Base-by-base conservation (phyloP, 2,329 filamentous ascomycete species). In the Plectosphaerella plurivora region DNA sequence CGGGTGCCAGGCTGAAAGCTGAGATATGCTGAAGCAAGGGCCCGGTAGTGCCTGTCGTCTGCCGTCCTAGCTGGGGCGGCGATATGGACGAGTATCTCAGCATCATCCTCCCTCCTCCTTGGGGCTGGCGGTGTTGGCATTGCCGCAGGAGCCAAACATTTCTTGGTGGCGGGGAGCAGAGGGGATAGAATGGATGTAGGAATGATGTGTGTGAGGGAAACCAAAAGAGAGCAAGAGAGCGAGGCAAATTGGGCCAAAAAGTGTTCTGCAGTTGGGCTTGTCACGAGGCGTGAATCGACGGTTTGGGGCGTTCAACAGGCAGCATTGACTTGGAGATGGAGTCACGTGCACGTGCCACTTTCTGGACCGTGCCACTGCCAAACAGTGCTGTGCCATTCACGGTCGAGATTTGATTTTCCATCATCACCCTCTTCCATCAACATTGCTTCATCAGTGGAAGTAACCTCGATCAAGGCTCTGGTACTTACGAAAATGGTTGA, bases 51-150 rank as follows among this genome's bases (percentile, higher is more conserved):
- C 16, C 60, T 64, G 64, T 84, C 80, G 57, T 82, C 76, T 11
- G 61, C 58, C 20, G 70, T 66, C 39, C 64, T 72, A 59, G 76
- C 75, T 7, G 79, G 76, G 28, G 80, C 81, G 11, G 75, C 65
- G 51, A 81, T 73, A 61, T 84, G 81, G 49, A 82, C 73, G 45
- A 84, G 69, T 45, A 83, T 78, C 65, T 84, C 79, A 49, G 73
- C 68, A 53, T 75, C 66, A 47, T 52, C 50, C 28, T 33, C 28
- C 28, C 28, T 55, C 28, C 28, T 55, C 54, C 54, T 55, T 55
- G 49, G 8, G 28, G 28, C 28, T 33, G 11, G 11, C 28, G 28
- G 28, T 12, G 28, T 33, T 12, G 28, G 45, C 22, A 22, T 16
- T 10, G 45, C n/a, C 15, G 45, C 45, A 46, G 15, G 45, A 46